Evolutionary conservation across 495 filamentous ascomycete genomes (phyloP).

Genomic region (Neurospora hispaniola): DNA sequence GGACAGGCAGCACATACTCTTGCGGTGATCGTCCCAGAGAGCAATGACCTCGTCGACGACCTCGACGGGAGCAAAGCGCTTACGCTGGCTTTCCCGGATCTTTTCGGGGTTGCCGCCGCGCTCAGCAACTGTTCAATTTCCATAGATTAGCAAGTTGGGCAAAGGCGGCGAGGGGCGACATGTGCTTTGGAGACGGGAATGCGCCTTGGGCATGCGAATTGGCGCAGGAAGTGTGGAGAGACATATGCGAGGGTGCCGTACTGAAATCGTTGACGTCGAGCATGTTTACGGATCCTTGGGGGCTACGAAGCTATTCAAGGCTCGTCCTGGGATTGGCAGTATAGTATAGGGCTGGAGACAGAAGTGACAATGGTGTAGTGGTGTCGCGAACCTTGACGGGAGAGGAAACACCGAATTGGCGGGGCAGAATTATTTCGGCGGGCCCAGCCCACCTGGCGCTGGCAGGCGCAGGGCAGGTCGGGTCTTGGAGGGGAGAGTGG

Average conservation of each 20-base stretch:
- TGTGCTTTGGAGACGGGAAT: neutral
- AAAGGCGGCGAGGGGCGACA: neutral
- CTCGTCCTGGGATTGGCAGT: neutral
- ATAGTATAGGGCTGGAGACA: neutral
- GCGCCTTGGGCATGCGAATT: neutral
- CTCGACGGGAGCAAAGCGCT: conserved; percentile 66
- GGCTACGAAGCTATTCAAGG: neutral
- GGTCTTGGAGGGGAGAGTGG: conserved; percentile 20
- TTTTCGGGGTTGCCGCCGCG: conserved; percentile 79
- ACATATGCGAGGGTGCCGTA: conserved; percentile 7
- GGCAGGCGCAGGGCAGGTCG: neutral
- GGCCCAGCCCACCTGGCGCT: conserved; percentile 1
- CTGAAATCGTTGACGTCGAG: conserved; percentile 33
- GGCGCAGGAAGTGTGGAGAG: neutral
- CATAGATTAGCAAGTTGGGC: conserved; percentile 49
- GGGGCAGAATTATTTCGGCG: conserved; percentile 24
- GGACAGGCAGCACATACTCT: conserved; percentile 43
- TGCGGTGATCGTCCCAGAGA: conserved; percentile 77
- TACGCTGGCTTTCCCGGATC: conserved; percentile 82
- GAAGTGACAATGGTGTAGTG: neutral
- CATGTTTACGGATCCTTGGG: conserved; percentile 13
- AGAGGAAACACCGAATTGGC: conserved; percentile 15
- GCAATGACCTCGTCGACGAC: conserved; percentile 83
- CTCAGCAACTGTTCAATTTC: conserved; percentile 51
- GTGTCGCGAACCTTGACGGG: neutral